Evolutionary conservation across 805 yeast species (phyloP).

Genomic region (Saccharomycopsis sp.): DNA sequence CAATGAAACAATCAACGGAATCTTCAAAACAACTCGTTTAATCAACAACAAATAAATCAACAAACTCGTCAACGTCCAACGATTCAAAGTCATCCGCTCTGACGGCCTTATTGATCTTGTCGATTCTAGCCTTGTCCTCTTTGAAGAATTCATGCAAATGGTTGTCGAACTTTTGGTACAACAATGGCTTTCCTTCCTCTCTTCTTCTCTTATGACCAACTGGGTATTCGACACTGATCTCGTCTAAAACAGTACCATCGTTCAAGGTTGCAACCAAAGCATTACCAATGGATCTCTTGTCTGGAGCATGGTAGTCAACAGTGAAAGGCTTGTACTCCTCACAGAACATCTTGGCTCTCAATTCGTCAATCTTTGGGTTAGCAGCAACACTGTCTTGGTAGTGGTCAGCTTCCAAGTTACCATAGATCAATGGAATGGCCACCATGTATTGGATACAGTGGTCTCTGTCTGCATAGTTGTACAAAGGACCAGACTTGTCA

Average conservation of each 20-base stretch:
- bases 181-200: conserved; percentile 52
- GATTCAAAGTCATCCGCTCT: conserved; percentile 10
- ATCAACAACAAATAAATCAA: conserved; percentile 13
- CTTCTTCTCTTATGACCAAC: conserved; percentile 54
- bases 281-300: conserved; percentile 52
- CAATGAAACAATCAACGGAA: neutral
- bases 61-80: conserved; percentile 18
- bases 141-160: conserved; percentile 42
- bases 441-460: conserved; percentile 62
- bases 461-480: conserved; percentile 60
- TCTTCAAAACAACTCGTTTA: neutral
- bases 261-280: conserved; percentile 44
- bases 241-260: conserved; percentile 48
- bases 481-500: conserved; percentile 52
- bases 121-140: conserved; percentile 23
- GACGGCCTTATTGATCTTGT: conserved; percentile 9
- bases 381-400: conserved; percentile 45
- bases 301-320: conserved; percentile 48
- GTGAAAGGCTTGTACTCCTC: conserved; percentile 44
- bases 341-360: conserved; percentile 50
- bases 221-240: conserved; percentile 49
- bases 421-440: conserved; percentile 49
- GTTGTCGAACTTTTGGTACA: conserved; percentile 43
- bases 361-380: conserved; percentile 44
- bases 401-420: conserved; percentile 52